Percentiles rank a stretch among this genome's conserved stretches.
Evolutionary conservation across 192 early-diverging fungal genomes (phyloP).

Genomic region (Pilobolus umbonatus): DNA sequence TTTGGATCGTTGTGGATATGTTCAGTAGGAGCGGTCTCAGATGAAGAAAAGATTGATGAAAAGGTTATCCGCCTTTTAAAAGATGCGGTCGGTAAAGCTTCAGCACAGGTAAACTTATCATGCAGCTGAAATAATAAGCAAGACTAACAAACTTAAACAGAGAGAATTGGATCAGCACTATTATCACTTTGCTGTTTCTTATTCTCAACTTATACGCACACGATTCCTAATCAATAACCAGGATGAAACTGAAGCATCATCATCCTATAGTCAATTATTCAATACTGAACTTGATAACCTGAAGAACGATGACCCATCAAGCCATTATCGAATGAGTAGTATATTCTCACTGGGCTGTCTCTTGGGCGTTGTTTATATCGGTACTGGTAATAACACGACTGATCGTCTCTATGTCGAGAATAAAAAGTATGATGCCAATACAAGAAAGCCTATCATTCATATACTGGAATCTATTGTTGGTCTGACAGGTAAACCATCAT

Average conservation of each 20-base stretch:
- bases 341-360: slow-evolving; percentile 28
- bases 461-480: slow-evolving; percentile 24
- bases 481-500: not conserved
- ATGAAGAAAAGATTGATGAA: slow-evolving; percentile 3
- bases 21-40: slow-evolving; percentile 5
- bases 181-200: slow-evolving; percentile 28
- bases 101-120: no score
- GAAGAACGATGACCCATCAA: slow-evolving; percentile 9
- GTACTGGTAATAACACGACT: not conserved
- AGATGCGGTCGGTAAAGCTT: slow-evolving; percentile 10
- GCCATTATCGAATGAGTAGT: slow-evolving; percentile 16
- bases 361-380: slow-evolving; percentile 21
- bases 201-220: slow-evolving; percentile 18
- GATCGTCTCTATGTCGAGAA: slow-evolving; percentile 10
- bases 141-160: slow-evolving; percentile 5
- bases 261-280: slow-evolving; percentile 14
- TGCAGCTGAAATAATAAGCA: no score
- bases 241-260: no score
- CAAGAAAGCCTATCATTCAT: slow-evolving; percentile 13
- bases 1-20: slow-evolving; percentile 20
- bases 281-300: slow-evolving; percentile 10
- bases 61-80: slow-evolving; percentile 22
- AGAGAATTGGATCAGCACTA: slow-evolving; percentile 7
- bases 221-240: no score
- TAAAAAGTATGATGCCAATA: not conserved